phyloP scores from a whole-genome alignment of 179 eudicot genomes.

The Beta macrorhiza region DNA sequence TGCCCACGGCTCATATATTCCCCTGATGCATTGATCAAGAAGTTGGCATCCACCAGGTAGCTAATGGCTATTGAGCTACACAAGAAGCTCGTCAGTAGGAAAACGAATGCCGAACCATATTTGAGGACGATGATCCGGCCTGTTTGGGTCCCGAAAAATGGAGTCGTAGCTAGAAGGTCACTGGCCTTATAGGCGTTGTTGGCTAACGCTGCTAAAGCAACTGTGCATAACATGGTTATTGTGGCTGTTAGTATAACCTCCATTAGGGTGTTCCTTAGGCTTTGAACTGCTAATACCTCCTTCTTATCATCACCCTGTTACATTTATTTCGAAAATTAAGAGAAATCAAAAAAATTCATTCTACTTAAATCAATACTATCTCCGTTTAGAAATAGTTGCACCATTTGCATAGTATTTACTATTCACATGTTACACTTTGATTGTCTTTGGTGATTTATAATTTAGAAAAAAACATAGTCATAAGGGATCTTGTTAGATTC shows the following conservation, averaged over 20 bases:
- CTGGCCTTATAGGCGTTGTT: conserved; percentile 59
- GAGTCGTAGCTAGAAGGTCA: conserved; percentile 31
- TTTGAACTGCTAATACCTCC: conserved; percentile 77
- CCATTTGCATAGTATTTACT: too few species aligned
- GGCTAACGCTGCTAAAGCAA: conserved; percentile 60
- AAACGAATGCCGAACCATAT: conserved; percentile 52
- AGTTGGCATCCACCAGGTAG: conserved; percentile 69
- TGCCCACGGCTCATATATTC: conserved; percentile 29
- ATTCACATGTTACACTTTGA: too few species aligned
- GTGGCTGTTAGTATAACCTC: conserved; percentile 61
- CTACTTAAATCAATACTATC: not conserved
- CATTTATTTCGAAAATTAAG: not conserved
- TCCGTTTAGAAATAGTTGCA: too few species aligned
- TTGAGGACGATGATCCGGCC: conserved; percentile 54
- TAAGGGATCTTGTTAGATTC: too few species aligned
- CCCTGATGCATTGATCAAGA: conserved; percentile 50
- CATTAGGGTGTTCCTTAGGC: conserved; percentile 79
- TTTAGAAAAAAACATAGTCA: too few species aligned
- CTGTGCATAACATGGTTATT: conserved; percentile 45
- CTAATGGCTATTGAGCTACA: conserved; percentile 71
- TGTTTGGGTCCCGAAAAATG: conserved; percentile 52
- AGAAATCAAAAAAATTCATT: too few species aligned
- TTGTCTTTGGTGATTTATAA: too few species aligned
- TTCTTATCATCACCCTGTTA: conserved; percentile 77
- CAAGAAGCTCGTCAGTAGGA: conserved; percentile 63